Evolutionary conservation across 768 basidiomycete genomes (phyloP).

Genomic region (Trametes coccinea): DNA sequence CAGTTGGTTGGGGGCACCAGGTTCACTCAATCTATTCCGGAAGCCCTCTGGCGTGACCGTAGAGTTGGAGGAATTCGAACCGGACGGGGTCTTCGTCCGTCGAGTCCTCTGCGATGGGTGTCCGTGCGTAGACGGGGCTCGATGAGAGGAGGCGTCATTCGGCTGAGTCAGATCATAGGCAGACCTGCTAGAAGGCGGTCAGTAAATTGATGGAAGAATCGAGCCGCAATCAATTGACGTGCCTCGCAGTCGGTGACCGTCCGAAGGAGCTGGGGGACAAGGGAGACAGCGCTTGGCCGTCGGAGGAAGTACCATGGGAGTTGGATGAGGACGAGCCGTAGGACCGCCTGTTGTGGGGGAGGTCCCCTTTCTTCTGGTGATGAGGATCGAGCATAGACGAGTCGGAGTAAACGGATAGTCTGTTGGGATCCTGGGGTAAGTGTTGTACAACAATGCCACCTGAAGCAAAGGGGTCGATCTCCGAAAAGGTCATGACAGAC

Average conservation of each 20-base stretch:
- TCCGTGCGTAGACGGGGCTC: neutral
- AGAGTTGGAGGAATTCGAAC: slow-evolving; percentile 25
- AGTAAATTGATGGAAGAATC: neutral
- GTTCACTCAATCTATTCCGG: slow-evolving; percentile 15
- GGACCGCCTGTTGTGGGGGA: slow-evolving; percentile 47
- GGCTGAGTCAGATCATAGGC: slow-evolving; percentile 14
- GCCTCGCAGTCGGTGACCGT: slow-evolving; percentile 19
- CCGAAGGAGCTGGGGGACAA: slow-evolving; percentile 12
- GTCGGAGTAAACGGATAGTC: slow-evolving; percentile 55
- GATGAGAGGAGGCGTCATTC: slow-evolving; percentile 1
- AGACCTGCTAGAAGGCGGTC: neutral
- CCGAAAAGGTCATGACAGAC: slow-evolving; percentile 63
- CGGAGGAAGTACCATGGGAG: slow-evolving; percentile 38
- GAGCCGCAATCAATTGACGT: neutral
- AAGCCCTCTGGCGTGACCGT: slow-evolving; percentile 18
- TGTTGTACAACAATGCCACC: slow-evolving; percentile 45
- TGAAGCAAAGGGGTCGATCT: slow-evolving; percentile 64
- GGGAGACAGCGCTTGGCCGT: slow-evolving; percentile 17
- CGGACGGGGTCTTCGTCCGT: slow-evolving; percentile 17
- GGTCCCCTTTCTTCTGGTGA: slow-evolving; percentile 40
- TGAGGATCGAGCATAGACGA: slow-evolving; percentile 48
- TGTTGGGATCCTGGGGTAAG: slow-evolving; percentile 43
- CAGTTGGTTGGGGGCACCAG: slow-evolving; percentile 1
- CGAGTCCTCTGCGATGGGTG: slow-evolving; percentile 10
- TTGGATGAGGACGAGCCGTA: slow-evolving; percentile 61